Evolutionary conservation across 1,284 basidiomycete species (phyloP).

Genomic region (Puccinia polysora): DNA sequence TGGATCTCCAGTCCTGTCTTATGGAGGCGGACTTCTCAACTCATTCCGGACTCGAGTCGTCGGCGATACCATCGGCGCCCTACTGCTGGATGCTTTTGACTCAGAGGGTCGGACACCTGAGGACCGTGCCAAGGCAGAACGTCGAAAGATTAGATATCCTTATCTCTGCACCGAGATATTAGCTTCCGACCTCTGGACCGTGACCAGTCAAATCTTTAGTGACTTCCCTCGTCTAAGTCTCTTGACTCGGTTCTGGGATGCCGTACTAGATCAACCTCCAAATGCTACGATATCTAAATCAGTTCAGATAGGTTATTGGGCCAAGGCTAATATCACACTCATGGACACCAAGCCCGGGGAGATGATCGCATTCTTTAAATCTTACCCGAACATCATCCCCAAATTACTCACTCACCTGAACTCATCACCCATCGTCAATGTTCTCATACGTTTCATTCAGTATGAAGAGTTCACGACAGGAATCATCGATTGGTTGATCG

Average conservation of each 20-base stretch:
- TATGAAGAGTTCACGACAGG: slow-evolving; percentile 80
- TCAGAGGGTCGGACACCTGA: slow-evolving; percentile 55
- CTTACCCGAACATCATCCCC: slow-evolving; percentile 74
- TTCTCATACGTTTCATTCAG: slow-evolving; percentile 86
- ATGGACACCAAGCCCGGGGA: slow-evolving; percentile 53
- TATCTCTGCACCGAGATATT: slow-evolving; percentile 92
- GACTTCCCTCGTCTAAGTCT: slow-evolving; percentile 62
- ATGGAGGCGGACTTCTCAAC: slow-evolving; percentile 44
- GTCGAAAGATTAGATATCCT: slow-evolving; percentile 61
- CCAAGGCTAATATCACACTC: slow-evolving; percentile 51
- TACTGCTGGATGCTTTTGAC: background rate
- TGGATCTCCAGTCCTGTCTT: slow-evolving; percentile 27
- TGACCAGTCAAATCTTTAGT: slow-evolving; percentile 80
- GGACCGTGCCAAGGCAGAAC: slow-evolving; percentile 32
- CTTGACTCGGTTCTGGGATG: slow-evolving; percentile 85
- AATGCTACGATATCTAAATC: slow-evolving; percentile 47
- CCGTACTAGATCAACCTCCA: slow-evolving; percentile 69
- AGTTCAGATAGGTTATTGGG: slow-evolving; percentile 49
- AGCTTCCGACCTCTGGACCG: slow-evolving; percentile 89
- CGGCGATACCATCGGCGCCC: slow-evolving; percentile 27
- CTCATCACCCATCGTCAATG: slow-evolving; percentile 82
- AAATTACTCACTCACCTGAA: slow-evolving; percentile 80
- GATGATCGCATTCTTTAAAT: slow-evolving; percentile 88
- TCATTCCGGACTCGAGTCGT: slow-evolving; percentile 47
- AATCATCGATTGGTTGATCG: slow-evolving; percentile 62